Evolutionary conservation across 2,329 filamentous ascomycete genomes (phyloP).

Genomic region (Didymella arachidicola): DNA sequence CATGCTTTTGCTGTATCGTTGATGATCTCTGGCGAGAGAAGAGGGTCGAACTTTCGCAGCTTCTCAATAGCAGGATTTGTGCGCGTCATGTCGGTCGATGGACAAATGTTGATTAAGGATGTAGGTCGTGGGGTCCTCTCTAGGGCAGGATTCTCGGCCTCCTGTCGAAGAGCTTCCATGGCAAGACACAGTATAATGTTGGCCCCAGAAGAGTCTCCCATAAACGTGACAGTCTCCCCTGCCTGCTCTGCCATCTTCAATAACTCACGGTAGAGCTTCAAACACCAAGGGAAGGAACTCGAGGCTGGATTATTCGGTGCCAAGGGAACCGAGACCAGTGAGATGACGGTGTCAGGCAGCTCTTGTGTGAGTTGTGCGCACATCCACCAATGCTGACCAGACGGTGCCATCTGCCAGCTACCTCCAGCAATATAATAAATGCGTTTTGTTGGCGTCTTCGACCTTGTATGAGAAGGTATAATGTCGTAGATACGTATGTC

Average conservation of each 20-base stretch:
- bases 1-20: slow-evolving; percentile 54
- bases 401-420: slow-evolving; percentile 62
- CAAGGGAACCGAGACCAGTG: slow-evolving; percentile 62
- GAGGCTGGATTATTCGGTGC: slow-evolving; percentile 62
- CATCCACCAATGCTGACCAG: slow-evolving; percentile 62
- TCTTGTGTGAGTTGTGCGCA: slow-evolving; percentile 56
- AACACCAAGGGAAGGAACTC: slow-evolving; percentile 57
- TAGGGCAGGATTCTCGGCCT: slow-evolving; percentile 19
- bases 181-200: slow-evolving; percentile 59
- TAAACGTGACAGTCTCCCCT: slow-evolving; percentile 57
- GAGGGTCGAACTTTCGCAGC: slow-evolving; percentile 55
- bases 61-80: slow-evolving; percentile 55
- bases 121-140: slow-evolving; percentile 37
- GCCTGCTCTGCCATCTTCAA: slow-evolving; percentile 51
- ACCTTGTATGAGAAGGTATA: slow-evolving; percentile 25
- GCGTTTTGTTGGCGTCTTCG: slow-evolving; percentile 36
- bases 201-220: slow-evolving; percentile 64
- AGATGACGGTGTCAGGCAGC: slow-evolving; percentile 54
- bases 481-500: slow-evolving; percentile 59
- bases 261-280: slow-evolving; percentile 55
- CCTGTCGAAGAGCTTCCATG: slow-evolving; percentile 50
- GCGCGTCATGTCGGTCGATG: slow-evolving; percentile 59
- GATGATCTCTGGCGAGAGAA: slow-evolving; percentile 55
- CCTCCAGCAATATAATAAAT: slow-evolving; percentile 66
- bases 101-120: slow-evolving; percentile 57